Percentiles rank a stretch among this genome's conserved stretches.
Conservation (phyloP, 768 basidiomycete genomes). For the Hirschioporus abietinus region DNA sequence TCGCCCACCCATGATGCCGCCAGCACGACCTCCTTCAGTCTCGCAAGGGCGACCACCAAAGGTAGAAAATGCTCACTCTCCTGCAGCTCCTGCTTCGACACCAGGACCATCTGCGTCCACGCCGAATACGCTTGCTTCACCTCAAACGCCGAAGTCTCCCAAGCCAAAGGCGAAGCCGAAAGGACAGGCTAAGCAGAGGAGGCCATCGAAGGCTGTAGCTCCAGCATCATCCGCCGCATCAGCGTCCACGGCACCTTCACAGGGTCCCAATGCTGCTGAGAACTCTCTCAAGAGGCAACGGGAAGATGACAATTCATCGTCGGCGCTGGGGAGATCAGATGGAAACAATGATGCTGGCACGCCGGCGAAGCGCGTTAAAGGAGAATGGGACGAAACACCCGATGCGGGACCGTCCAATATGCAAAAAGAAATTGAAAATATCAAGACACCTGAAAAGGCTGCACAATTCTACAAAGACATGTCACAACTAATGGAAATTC, state of each 20-base stretch:
- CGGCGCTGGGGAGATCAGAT: constrained; percentile 16
- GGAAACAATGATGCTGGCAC: constrained; percentile 42
- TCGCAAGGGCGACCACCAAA: constrained; percentile 8
- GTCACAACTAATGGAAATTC: constrained; percentile 51
- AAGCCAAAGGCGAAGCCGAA: constrained; percentile 50
- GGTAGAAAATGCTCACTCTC: constrained; percentile 15
- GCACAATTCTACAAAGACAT: constrained; percentile 56
- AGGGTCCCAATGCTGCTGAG: constrained; percentile 21
- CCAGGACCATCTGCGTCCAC: constrained; percentile 42
- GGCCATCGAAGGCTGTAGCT: constrained; percentile 21
- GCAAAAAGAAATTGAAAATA: constrained; percentile 33
- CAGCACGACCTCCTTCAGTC: constrained; percentile 17
- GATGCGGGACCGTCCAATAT: constrained; percentile 43
- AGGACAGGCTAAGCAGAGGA: constrained; percentile 32
- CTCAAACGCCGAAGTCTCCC: constrained; percentile 67
- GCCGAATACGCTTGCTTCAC: constrained; percentile 44
- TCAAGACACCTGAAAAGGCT: constrained; percentile 67
- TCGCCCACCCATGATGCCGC: constrained; percentile 10
- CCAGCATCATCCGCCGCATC: constrained; percentile 23
- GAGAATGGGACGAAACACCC: constrained; percentile 62
- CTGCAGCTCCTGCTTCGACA: constrained; percentile 34
- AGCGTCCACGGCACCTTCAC: constrained; percentile 28
- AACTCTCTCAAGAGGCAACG: constrained; percentile 43
- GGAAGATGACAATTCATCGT: constrained; percentile 36
- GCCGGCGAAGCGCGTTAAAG: constrained; percentile 67